phyloP scores from a whole-genome alignment of 768 basidiomycete genomes.

The Lactarius quietus region DNA sequence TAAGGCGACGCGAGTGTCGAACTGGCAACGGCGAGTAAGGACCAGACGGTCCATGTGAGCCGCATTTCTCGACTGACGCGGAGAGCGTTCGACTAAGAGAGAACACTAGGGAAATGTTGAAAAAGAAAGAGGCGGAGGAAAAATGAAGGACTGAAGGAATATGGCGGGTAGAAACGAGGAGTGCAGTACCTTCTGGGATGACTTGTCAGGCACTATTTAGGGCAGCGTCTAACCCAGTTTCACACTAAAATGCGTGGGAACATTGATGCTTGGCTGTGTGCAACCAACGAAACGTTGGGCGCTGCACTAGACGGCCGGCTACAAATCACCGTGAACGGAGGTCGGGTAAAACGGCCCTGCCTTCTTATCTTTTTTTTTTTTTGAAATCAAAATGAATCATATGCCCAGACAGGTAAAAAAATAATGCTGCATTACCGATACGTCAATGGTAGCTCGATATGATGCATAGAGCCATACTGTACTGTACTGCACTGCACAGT shows the following conservation, averaged over 20 bases:
- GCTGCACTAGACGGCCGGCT: background rate
- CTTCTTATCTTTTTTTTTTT: too few species aligned
- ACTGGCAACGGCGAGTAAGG: constrained; percentile 38
- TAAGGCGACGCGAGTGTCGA: constrained; percentile 60
- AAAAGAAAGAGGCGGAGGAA: constrained; percentile 3
- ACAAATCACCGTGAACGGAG: background rate
- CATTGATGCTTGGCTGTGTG: background rate
- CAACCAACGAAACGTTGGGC: background rate
- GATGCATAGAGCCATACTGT: background rate
- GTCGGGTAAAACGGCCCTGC: background rate
- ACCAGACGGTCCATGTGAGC: constrained; percentile 41
- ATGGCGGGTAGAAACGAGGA: constrained; percentile 5
- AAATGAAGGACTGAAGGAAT: background rate
- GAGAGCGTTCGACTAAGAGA: background rate
- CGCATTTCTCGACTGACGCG: constrained; percentile 7
- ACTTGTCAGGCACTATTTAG: background rate
- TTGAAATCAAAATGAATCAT: constrained; percentile 2
- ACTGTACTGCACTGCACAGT: too few species aligned
- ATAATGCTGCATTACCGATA: background rate
- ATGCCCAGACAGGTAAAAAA: background rate
- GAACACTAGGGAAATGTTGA: constrained; percentile 29
- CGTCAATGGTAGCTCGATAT: background rate
- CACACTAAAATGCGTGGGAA: background rate
- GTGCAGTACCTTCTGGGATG: background rate
- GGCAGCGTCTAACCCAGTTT: background rate